Conservation (phyloP, 2,329 filamentous ascomycete genomes). For the Blastomyces parvus region DNA sequence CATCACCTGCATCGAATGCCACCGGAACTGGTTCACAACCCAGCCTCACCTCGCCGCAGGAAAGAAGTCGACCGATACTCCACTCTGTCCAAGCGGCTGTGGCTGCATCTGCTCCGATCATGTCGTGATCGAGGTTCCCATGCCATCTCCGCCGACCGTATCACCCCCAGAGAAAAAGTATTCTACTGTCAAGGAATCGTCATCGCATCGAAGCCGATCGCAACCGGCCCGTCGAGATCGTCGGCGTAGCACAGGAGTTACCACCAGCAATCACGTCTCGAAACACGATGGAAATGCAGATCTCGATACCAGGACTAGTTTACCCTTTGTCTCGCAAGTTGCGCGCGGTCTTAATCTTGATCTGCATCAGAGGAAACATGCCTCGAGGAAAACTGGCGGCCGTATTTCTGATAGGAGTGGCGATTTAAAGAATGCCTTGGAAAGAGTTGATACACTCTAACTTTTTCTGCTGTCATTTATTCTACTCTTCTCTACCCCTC, state of each 20-base stretch:
- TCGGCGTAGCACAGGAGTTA: neutral
- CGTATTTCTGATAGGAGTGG: neutral
- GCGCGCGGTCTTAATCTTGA: constrained; percentile 35
- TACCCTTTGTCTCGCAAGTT: constrained; percentile 31
- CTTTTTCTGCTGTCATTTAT: neutral
- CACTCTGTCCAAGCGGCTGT: constrained; percentile 39
- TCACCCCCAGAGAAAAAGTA: constrained; percentile 16
- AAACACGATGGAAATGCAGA: constrained; percentile 28
- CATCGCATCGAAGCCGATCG: constrained; percentile 2
- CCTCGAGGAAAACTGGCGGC: constrained; percentile 18
- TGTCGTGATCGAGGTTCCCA: constrained; percentile 25
- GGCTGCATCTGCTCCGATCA: constrained; percentile 39
- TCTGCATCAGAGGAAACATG: constrained; percentile 26
- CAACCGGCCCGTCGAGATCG: constrained; percentile 13
- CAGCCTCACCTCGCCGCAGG: constrained; percentile 9
- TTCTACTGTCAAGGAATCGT: neutral
- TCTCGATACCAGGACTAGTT: constrained; percentile 29
- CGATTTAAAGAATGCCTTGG: constrained; percentile 1
- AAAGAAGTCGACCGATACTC: constrained; percentile 13
- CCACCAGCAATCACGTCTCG: neutral
- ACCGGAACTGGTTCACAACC: constrained; percentile 33
- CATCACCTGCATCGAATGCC: constrained; percentile 39
- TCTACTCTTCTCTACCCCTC: neutral
- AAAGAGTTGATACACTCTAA: constrained; percentile 10
- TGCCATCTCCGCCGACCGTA: constrained; percentile 19